Evolutionary conservation across 495 filamentous ascomycete species (phyloP), one percentile per base, ranked within the genome.

Genomic region (Penicillium coffeae): DNA sequence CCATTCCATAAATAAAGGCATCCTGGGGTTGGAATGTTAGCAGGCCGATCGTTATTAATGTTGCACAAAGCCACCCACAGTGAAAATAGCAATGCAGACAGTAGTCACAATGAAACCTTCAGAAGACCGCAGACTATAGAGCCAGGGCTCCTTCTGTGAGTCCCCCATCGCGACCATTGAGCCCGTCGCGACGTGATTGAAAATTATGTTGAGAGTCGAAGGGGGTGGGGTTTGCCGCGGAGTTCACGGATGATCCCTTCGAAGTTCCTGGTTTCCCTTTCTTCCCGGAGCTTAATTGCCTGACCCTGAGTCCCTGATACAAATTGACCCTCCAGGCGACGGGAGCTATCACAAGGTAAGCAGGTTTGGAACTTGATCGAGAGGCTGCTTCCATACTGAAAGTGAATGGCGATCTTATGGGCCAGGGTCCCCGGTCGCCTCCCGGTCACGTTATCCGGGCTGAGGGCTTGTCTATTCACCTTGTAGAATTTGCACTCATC

Each of bases 1-100:
- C 80, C 51, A 90, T 70, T 19, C 76, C 85, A 62, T 90, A 92
- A 18, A 85, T 79, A 62, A 90, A 89, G 44, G 86, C 76, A 65
- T 92, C 87, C 66, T 78, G 47, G 34, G 20, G 13, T n/a, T 13
- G 16, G 30, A 42, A 55, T 42, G 18, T 53, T 2, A 18, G 27
- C 3, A 14, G 0, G 18, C 33, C 12, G 35, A n/a, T n/a, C n/a
- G n/a, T n/a, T n/a, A 33, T 40, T 4, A 25, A 16, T 9, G 15
- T 3, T 21, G 5, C 7, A 42, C 21, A 15, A 22, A 15, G 20
- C 12, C 5, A 37, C 66, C 27, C 52, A 74, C 77, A 42, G 77
- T 81, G 56, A 79, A 71, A 57, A 73, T 64, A 63, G 82, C 65
- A 70, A 77, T 65, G 14, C 75, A 22, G 60, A 86, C 62, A 52